phyloP scores from a whole-genome alignment of 2,329 filamentous ascomycete species.

The Penicillium concentricum region DNA sequence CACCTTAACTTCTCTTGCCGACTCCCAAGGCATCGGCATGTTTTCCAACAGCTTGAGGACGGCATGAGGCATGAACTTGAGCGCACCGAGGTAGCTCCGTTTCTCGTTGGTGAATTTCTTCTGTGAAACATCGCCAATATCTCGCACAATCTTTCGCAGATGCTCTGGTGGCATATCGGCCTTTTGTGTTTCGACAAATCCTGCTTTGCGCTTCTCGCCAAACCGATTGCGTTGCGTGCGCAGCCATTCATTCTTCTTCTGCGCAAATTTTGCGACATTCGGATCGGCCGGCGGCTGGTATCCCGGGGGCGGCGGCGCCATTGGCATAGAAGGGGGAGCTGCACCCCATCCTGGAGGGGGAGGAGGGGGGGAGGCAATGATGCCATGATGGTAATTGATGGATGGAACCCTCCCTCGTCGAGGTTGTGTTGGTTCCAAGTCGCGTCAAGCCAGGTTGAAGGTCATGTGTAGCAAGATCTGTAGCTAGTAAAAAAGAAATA shows the following conservation, averaged over 20 bases:
- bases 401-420: constrained; percentile 27
- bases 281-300: constrained; percentile 79
- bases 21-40: constrained; percentile 99
- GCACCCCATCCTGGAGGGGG: constrained; percentile 66
- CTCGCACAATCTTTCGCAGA: constrained; percentile 94
- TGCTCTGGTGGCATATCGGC: constrained; percentile 98
- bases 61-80: constrained; percentile 99
- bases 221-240: constrained; percentile 87
- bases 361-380: constrained; percentile 66
- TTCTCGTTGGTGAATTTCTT: constrained; percentile 99
- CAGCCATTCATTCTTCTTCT: constrained; percentile 99
- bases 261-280: constrained; percentile 87
- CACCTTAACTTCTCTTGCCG: constrained; percentile 92
- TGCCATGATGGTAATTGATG: constrained; percentile 50
- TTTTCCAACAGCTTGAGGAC: constrained; percentile 97
- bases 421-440: constrained; percentile 28
- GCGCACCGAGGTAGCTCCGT: constrained; percentile 90
- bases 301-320: constrained; percentile 78
- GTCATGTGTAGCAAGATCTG: constrained; percentile 16
- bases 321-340: constrained; percentile 52
- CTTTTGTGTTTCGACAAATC: constrained; percentile 97
- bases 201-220: constrained; percentile 92
- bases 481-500: constrained; percentile 1
- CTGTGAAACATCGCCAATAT: constrained; percentile 98
- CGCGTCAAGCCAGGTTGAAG: constrained; percentile 36